Evolutionary conservation across 371 early-diverging fungal genomes (phyloP), one percentile per base, ranked within the genome.

Genomic region (Rhizopus arrhizus): DNA sequence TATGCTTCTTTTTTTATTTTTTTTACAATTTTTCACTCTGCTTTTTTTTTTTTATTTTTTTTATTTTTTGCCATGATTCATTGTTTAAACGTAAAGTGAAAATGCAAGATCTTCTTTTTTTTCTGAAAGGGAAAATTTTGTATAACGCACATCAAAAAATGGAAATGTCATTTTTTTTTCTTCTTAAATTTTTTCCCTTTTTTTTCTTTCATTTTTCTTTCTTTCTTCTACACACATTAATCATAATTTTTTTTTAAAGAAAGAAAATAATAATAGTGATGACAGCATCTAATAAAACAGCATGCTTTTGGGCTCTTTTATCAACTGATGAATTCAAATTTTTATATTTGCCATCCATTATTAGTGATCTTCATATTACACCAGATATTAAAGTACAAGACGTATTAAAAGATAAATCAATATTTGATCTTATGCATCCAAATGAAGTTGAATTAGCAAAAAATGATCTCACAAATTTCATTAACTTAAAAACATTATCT

Each of bases 371-470:
- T 50, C 33, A 52, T 57, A 15, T 11, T 33, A 36, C 41, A 38
- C 9, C 62, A 63, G 63, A 58, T 15, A 59, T 69, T 22, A 65
- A 72, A 15, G 68, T 80, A 40, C 54, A 71, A 36, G 72, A 77
- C 7, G 58, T 72, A 45, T 53, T 84, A 35, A 53, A 83, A 3
- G 66, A 81, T 47, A 61, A 66, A 32, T 79, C 83, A 10, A 69
- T 86, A 55, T 80, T 81, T 35, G 84, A 84, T 42, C 79, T 83
- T 51, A 78, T 86, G 53, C 86, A 84, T 64, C 85, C 83, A n/a
- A 80, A 76, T 41, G 86, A 86, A 60, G 62, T 72, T 11, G 74
- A 70, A 50, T 61, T 78, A 7, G 86, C 86, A 12, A 70, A 75
- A 48, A 62, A 63, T 43, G 86, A 86, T 53, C 61, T 86, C 33